These are phyloP conservation scores for Fusarium denticulatum DNA, from an alignment of 2,329 filamentous ascomycete genomes.

Conservation along the genomic window DNA sequence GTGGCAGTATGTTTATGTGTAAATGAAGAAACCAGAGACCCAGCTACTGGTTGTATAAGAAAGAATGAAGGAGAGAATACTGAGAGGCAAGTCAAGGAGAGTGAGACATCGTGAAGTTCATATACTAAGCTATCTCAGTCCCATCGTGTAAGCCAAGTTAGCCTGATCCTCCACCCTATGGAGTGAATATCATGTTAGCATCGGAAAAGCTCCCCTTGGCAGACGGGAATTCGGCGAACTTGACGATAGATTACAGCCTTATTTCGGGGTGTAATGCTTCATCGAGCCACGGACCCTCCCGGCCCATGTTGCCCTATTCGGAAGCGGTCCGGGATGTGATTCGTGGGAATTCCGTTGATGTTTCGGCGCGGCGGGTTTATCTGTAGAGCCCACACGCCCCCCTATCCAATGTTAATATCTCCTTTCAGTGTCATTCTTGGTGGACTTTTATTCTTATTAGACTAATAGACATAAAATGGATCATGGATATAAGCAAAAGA, in stretches of 20 bases:
- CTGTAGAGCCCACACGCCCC: slow-evolving; percentile 9
- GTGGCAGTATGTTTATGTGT: neutral
- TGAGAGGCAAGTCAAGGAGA: neutral
- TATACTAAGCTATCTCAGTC: neutral
- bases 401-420: neutral
- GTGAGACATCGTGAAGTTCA: slow-evolving; percentile 15
- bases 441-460: neutral
- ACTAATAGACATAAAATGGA: neutral
- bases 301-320: slow-evolving; percentile 30
- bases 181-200: neutral
- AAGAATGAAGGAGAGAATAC: slow-evolving; percentile 4
- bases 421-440: neutral
- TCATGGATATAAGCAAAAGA: neutral
- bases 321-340: slow-evolving; percentile 13
- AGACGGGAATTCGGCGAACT: slow-evolving; percentile 30
- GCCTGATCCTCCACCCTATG: neutral
- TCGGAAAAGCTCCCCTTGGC: slow-evolving; percentile 18
- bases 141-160: slow-evolving; percentile 3
- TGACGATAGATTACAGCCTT: slow-evolving; percentile 18
- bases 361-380: slow-evolving; percentile 20
- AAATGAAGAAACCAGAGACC: slow-evolving; percentile 29
- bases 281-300: slow-evolving; percentile 19
- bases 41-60: slow-evolving; percentile 15
- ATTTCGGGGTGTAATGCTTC: neutral
- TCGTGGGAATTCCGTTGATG: slow-evolving; percentile 27